phyloP scores from a whole-genome alignment of 345 rosid genomes.

The Hypericum androsaemum region DNA sequence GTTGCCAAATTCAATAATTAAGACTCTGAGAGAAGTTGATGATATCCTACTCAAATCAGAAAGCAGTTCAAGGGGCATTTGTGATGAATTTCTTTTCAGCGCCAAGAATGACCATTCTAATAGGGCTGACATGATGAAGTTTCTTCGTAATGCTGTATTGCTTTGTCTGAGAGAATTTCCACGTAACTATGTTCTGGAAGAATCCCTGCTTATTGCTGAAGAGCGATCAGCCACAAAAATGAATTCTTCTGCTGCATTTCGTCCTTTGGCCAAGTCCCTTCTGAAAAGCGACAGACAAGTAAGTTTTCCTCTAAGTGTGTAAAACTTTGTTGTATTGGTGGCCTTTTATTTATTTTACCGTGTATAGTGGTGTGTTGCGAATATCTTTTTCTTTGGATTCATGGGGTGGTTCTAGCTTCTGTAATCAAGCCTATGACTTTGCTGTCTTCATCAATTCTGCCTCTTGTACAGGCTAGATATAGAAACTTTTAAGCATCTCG shows the following conservation, averaged over 20 bases:
- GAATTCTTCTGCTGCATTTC: slow-evolving; percentile 67
- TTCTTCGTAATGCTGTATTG: slow-evolving; percentile 72
- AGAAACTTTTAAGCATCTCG: too few relatives aligned
- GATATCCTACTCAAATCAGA: slow-evolving; percentile 23
- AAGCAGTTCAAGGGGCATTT: slow-evolving; percentile 23
- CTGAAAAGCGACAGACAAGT: slow-evolving; percentile 93
- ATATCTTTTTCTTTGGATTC: too few relatives aligned
- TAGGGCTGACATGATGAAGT: slow-evolving; percentile 55
- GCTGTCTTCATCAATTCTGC: too few relatives aligned
- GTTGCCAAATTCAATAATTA: slow-evolving; percentile 44
- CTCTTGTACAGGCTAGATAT: too few relatives aligned
- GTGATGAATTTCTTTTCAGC: slow-evolving; percentile 40
- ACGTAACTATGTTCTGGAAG: slow-evolving; percentile 61
- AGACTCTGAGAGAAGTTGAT: slow-evolving; percentile 40
- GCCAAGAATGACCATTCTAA: slow-evolving; percentile 35
- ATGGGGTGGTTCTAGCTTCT: too few relatives aligned
- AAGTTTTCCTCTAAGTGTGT: slow-evolving; percentile 8
- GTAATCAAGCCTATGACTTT: too few relatives aligned
- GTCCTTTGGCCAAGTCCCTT: slow-evolving; percentile 74
- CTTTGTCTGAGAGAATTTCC: slow-evolving; percentile 75
- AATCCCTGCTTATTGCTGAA: slow-evolving; percentile 86
- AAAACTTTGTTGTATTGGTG: too few relatives aligned
- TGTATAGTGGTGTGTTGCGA: too few relatives aligned
- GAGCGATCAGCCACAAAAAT: slow-evolving; percentile 51
- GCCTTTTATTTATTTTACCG: too few relatives aligned